Base-by-base conservation (phyloP, 352 stramenopile genomes). In the Phytophthora sp. region DNA sequence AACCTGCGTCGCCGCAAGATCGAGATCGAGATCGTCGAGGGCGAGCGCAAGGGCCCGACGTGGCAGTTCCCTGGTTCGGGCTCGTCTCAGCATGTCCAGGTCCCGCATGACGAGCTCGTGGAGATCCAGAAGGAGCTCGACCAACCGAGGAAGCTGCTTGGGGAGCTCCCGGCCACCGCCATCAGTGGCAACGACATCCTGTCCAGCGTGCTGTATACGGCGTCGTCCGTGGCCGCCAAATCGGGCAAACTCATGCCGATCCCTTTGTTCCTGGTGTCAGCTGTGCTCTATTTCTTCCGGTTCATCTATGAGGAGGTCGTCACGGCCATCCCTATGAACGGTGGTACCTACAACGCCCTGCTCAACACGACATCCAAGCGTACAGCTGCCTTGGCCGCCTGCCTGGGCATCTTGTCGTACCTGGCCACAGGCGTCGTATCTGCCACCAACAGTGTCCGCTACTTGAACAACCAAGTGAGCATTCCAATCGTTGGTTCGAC, bases 111-210 rank as follows among this genome's bases (percentile, higher is more conserved):
- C 8, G 67, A 82, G n/a, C 58, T 86, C 18, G 31, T 23, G 21
- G 55, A 42, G 12, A 74, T 82, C 37, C 52, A 72, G 15, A 43
- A 67, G 15, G 50, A 73, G 27, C 56, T 79, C 1, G 37, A 77
- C 1, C 31, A 58, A 9, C 66, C 61, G 1, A 59, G 62, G 35
- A 67, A 82, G 5, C 41, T 71, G 30, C 66, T 96, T 28, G 59
- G 72, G 10, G 69, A 96, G 68, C 84, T 88, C 50, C 66, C 78
- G 18, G 81, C 89, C 4, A 97, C 90, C 0, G 80, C 85, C n/a
- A 97, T 97, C 67, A 91, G 69, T 34, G 90, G 89, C 20, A 97
- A 97, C 66, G 89, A 97, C 28, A 96, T 97, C 66, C 62, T 96
- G 9, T 89, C 78, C 39, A 95, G 81, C 43, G 88, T 84, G 27